Conservation (phyloP, 1,139 yeast species). For the Scheffersomyces titani region DNA sequence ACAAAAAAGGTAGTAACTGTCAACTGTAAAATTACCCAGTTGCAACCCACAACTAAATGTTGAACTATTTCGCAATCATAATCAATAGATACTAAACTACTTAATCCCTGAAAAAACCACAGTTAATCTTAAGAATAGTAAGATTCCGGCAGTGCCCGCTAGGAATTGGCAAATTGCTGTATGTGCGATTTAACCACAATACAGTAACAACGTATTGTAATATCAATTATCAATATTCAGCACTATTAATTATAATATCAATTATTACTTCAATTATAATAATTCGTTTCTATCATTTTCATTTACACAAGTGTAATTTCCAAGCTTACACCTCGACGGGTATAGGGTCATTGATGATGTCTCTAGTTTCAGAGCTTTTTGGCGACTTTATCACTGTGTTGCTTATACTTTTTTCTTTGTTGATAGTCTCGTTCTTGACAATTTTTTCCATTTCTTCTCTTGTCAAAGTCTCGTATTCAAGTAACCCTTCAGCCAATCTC, state of each 20-base stretch:
- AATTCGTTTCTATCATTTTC: not conserved
- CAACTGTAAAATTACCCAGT: not conserved
- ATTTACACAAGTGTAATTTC: not conserved
- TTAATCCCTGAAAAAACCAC: too few relatives aligned
- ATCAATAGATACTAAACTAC: not conserved
- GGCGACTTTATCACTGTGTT: slow-evolving; percentile 71
- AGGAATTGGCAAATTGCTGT: not conserved
- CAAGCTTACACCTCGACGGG: slow-evolving; percentile 10
- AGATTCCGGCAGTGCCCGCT: too few relatives aligned
- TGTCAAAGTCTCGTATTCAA: slow-evolving; percentile 93
- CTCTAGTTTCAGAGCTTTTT: slow-evolving; percentile 17
- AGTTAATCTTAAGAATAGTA: too few relatives aligned
- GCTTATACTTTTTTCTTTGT: slow-evolving; percentile 65
- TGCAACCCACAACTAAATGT: not conserved
- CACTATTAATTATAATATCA: too few relatives aligned
- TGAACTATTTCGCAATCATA: not conserved
- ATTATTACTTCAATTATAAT: not conserved
- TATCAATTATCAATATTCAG: not conserved
- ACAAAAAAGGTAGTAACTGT: not conserved
- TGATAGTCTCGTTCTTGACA: slow-evolving; percentile 73
- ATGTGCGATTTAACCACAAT: not conserved
- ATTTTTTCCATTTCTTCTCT: slow-evolving; percentile 88
- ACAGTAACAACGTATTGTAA: not conserved
- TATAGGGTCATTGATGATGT: slow-evolving; percentile 19
- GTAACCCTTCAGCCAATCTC: slow-evolving; percentile 87